These are phyloP conservation scores for Tricholoma sp. DNA, from an alignment of 768 basidiomycete species.

Conservation along the genomic window DNA sequence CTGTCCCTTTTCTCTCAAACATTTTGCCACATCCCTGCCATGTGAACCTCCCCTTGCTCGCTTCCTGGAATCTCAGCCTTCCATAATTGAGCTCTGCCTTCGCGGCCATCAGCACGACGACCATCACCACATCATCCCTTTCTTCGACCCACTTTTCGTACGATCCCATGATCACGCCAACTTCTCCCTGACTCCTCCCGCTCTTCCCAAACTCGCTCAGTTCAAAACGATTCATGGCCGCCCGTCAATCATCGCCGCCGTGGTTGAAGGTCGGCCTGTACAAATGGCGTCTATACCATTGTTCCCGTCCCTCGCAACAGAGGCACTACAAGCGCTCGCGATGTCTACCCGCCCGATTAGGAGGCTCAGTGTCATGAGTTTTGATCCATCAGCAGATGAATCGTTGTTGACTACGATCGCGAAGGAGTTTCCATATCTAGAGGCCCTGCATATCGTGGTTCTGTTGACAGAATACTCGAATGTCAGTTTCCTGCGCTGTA, in stretches of 20 bases:
- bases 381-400: constrained; percentile 42
- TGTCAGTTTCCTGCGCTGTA: constrained; percentile 27
- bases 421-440: constrained; percentile 40
- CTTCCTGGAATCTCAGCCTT: constrained; percentile 47
- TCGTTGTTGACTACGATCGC: constrained; percentile 47
- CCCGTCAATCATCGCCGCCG: constrained; percentile 36
- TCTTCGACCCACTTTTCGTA: constrained; percentile 16
- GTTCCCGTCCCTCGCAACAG: constrained; percentile 32
- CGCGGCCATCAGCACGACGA: constrained; percentile 41
- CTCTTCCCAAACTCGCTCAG: constrained; percentile 42
- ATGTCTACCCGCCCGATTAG: constrained; percentile 34
- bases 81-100: constrained; percentile 48
- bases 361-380: constrained; percentile 54
- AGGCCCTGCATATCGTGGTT: constrained; percentile 58
- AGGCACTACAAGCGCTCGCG: constrained; percentile 40
- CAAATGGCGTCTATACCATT: constrained; percentile 49
- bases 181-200: constrained; percentile 31
- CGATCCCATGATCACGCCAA: constrained; percentile 2
- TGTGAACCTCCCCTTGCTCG: constrained; percentile 41
- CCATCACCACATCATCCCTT: constrained; percentile 16
- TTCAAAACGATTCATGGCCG: constrained; percentile 54
- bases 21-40: constrained; percentile 53
- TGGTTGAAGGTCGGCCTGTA: constrained; percentile 45
- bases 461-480: constrained; percentile 43
- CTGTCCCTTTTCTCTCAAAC: constrained; percentile 38